Conservation (phyloP, 768 basidiomycete species). For the Melanogaster broomeanus region DNA sequence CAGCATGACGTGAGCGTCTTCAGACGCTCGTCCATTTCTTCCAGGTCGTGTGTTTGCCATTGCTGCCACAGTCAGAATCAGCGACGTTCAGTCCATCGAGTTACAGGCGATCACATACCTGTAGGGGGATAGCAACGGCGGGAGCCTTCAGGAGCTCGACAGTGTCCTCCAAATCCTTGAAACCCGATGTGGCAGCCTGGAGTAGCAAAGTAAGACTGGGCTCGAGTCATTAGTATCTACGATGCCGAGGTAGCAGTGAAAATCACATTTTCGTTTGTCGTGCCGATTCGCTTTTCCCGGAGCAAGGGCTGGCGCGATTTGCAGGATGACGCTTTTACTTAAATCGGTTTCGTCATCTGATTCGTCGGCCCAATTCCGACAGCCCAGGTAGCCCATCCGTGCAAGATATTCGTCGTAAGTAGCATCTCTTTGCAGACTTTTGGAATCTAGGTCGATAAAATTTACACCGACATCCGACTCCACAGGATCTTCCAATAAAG, state of each 20-base stretch:
- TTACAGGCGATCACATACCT: conserved; percentile 13
- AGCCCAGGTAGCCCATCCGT: conserved; percentile 70
- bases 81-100: neutral
- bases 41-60: conserved; percentile 54
- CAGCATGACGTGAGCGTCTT: conserved; percentile 32
- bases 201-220: conserved; percentile 25
- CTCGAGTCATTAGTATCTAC: conserved; percentile 6
- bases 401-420: conserved; percentile 63
- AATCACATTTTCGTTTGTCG: conserved; percentile 38
- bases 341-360: conserved; percentile 40
- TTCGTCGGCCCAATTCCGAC: conserved; percentile 41
- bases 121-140: conserved; percentile 1
- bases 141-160: conserved; percentile 17
- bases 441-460: conserved; percentile 17
- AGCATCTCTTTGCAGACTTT: conserved; percentile 31
- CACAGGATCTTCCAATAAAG: conserved; percentile 26
- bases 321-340: conserved; percentile 45
- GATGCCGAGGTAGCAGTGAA: neutral
- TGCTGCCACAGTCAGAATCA: conserved; percentile 32
- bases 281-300: conserved; percentile 31
- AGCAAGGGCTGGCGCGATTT: conserved; percentile 51
- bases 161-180: conserved; percentile 17
- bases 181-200: conserved; percentile 18
- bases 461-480: conserved; percentile 13
- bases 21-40: conserved; percentile 58